Percentiles rank a stretch among this genome's conserved stretches.
Conservation (phyloP, 108 stramenopile genomes). For the Conticribra weissflogii region DNA sequence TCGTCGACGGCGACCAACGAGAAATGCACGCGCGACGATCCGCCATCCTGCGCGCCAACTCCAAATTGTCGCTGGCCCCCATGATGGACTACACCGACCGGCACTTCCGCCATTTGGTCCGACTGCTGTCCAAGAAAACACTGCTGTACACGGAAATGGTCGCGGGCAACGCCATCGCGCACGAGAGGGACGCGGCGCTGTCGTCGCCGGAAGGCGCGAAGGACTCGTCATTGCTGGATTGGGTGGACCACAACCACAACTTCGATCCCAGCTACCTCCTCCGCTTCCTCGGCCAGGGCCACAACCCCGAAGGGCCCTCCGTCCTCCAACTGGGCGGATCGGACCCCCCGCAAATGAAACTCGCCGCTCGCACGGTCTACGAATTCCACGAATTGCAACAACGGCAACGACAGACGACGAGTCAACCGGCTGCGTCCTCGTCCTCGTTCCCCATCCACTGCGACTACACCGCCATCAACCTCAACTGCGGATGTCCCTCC, state of each 20-base stretch:
- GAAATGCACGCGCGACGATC: background rate
- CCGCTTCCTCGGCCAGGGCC: constrained; percentile 54
- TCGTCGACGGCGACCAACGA: background rate
- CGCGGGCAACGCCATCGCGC: constrained; percentile 86
- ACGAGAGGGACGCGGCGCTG: constrained; percentile 47
- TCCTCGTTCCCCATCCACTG: constrained; percentile 57
- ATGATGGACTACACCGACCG: constrained; percentile 99
- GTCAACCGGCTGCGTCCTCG: background rate
- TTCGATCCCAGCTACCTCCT: constrained; percentile 26
- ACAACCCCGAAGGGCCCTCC: constrained; percentile 69
- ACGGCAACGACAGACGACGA: constrained; percentile 5
- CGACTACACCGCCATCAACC: constrained; percentile 95
- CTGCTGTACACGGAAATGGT: constrained; percentile 99
- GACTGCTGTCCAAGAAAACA: constrained; percentile 82
- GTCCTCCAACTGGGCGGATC: constrained; percentile 98
- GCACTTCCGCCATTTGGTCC: constrained; percentile 91
- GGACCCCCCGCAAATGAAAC: constrained; percentile 76
- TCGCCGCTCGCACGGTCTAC: constrained; percentile 74
- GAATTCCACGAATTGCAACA: constrained; percentile 65
- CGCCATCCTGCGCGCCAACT: constrained; percentile 20
- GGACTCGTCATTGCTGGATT: background rate
- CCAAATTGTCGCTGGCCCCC: constrained; percentile 89
- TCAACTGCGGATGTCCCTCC: constrained; percentile 99
- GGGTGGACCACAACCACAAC: background rate
- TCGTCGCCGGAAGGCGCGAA: background rate